A percentile compares a stretch with the other conserved stretches of the same genome.
phyloP scores from a whole-genome alignment of 2,329 filamentous ascomycete species.

The Trichophyton verrucosum region DNA sequence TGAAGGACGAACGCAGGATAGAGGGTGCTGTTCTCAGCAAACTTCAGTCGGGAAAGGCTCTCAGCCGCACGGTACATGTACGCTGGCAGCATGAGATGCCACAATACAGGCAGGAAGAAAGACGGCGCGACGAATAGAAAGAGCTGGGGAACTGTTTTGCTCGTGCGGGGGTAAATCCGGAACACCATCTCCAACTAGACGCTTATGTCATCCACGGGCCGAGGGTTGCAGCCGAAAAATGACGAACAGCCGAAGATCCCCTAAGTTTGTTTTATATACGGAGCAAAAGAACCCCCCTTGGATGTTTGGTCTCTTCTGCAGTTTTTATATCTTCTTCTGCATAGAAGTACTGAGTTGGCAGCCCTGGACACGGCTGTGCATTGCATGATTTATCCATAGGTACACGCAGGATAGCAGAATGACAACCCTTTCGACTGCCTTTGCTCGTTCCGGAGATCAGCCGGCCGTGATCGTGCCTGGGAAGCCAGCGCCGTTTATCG shows the following conservation, averaged over 20 bases:
- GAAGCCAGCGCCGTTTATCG: slow-evolving; percentile 47
- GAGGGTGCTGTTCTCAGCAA: too few species aligned
- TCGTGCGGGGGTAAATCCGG: background rate
- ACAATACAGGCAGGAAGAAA: background rate
- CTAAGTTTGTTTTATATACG: background rate
- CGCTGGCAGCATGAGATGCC: too few species aligned
- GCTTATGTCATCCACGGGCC: background rate
- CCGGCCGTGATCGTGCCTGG: slow-evolving; percentile 64
- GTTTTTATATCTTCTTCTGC: background rate
- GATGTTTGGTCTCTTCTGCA: background rate
- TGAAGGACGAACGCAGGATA: too few species aligned
- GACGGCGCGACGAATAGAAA: background rate
- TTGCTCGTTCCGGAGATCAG: slow-evolving; percentile 39
- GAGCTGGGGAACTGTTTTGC: background rate
- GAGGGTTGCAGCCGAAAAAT: background rate
- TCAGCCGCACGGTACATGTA: too few species aligned
- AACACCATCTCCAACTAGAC: background rate
- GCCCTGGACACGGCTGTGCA: background rate
- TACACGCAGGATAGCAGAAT: slow-evolving; percentile 24
- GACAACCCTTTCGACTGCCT: slow-evolving; percentile 47
- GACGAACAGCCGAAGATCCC: background rate
- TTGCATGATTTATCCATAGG: background rate
- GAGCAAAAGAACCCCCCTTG: background rate
- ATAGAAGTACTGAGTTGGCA: background rate
- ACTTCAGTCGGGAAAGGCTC: too few species aligned